A percentile compares a stretch with the other conserved stretches of the same genome.
Conservation (phyloP, 176 grass and related monocot genomes). For the Canna indica region DNA sequence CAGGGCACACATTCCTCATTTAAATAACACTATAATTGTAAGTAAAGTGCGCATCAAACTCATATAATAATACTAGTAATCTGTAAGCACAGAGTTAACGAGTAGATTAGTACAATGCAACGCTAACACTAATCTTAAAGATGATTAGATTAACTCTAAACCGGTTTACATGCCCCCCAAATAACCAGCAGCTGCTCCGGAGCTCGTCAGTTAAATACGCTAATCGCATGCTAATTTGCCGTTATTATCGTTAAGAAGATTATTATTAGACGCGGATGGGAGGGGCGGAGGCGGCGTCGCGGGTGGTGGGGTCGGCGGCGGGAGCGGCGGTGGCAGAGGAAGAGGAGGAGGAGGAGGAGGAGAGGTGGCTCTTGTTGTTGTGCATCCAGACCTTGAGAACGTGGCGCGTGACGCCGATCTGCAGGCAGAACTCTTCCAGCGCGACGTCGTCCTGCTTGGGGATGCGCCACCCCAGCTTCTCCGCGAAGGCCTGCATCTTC, state of each 20-base stretch:
- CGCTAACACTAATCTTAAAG: not conserved
- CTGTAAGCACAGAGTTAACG: too few species aligned
- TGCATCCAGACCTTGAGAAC: conserved; percentile 96
- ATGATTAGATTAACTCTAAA: not conserved
- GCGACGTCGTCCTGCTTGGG: not conserved
- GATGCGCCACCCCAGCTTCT: not conserved
- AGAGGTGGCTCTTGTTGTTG: conserved; percentile 47
- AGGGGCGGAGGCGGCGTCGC: not conserved
- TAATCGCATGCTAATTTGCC: not conserved
- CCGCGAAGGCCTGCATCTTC: conserved; percentile 18
- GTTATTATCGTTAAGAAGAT: not conserved
- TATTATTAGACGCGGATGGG: conserved; percentile 2
- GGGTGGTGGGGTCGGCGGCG: not conserved
- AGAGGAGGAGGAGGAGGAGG: not conserved
- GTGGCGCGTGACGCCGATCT: conserved; percentile 49
- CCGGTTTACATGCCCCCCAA: not conserved
- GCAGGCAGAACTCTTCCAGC: not conserved
- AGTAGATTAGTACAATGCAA: too few species aligned
- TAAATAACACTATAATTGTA: too few species aligned
- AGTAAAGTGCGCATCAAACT: too few species aligned
- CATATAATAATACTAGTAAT: too few species aligned
- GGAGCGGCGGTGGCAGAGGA: not conserved
- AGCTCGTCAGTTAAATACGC: not conserved
- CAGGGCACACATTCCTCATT: too few species aligned
- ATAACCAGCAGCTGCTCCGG: not conserved